Conservation (phyloP, 2,329 filamentous ascomycete species). For the Harringtonia aguacate region DNA sequence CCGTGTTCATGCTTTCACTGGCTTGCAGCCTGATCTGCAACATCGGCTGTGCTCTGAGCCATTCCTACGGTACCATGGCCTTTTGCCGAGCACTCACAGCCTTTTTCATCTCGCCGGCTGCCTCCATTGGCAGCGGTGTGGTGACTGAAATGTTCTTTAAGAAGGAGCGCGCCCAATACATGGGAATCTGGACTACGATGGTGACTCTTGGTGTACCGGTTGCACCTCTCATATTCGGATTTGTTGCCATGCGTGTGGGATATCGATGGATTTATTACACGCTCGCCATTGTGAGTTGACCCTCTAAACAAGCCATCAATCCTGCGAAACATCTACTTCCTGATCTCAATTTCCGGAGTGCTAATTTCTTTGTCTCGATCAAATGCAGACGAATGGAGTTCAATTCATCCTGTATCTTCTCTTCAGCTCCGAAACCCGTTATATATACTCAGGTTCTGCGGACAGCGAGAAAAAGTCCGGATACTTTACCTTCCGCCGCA, state of each 20-base stretch:
- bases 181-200: slow-evolving; percentile 44
- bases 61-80: slow-evolving; percentile 36
- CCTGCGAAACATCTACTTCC: not conserved
- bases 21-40: slow-evolving; percentile 36
- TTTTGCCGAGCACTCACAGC: slow-evolving; percentile 37
- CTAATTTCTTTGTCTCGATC: not conserved
- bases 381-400: slow-evolving; percentile 36
- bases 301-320: not conserved
- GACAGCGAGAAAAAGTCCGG: too few relatives aligned
- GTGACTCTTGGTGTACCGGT: slow-evolving; percentile 17
- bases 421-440: slow-evolving; percentile 43
- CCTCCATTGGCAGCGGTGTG: slow-evolving; percentile 41
- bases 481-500: slow-evolving; percentile 33
- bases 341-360: not conserved
- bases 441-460: slow-evolving; percentile 37
- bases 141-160: slow-evolving; percentile 49
- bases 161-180: slow-evolving; percentile 39
- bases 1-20: slow-evolving; percentile 40
- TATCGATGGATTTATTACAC: slow-evolving; percentile 51
- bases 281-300: slow-evolving; percentile 38
- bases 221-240: slow-evolving; percentile 26
- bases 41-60: slow-evolving; percentile 39
- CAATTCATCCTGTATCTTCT: slow-evolving; percentile 47
- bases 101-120: slow-evolving; percentile 45
- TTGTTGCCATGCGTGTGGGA: slow-evolving; percentile 37